Base-by-base conservation (phyloP, 441 rosid genomes). In the Pelargonium myrrhifolium region DNA sequence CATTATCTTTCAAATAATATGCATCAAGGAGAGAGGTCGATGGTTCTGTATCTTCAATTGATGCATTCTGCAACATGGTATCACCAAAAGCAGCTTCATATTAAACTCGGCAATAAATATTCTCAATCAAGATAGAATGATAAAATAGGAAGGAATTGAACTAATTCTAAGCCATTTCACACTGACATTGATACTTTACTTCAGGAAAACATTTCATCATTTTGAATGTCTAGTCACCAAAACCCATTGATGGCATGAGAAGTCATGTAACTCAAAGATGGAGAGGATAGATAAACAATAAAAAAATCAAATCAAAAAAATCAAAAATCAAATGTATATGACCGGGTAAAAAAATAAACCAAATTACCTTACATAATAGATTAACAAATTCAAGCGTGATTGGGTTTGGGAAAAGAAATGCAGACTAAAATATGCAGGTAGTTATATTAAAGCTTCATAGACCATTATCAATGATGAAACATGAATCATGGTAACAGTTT, bases 1-100 rank as follows among this genome's bases (percentile, higher is more conserved):
- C 76, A 65, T 71, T 75, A 64, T 80, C 91, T 75, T 70, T 80
- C 68, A 92, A 84, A 82, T 84, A 80, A 81, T 92, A 95, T 56
- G 93, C 71, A 55, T 83, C 86, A 68, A 90, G 96, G 65, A 95
- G 96, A 70, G 94, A 76, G 74, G 73, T 79, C 8, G 84, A 67
- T 45, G 42, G 70, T 68, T 75, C 82, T 18, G 61, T 62, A 65
- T 62, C 81, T 71, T 66, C 75, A 49, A 70, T 76, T 17, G 68
- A 20, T 72, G 68, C 75, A 75, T 66, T 80, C 93, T 87, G 77
- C 69, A 65, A 69, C 71, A 71, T 66, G 77, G 72, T 53, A 71
- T 20, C n/a, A 63, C 26, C 42, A 65, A 31, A 42, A 76, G 63
- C 31, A 66, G 26, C 64, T 71, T 66, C 65, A 65, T 45, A 68